Percentiles rank a stretch among this genome's conserved stretches.
Evolutionary conservation across 495 filamentous ascomycete genomes (phyloP).

Genomic region (Amphirosellinia nigrospora): DNA sequence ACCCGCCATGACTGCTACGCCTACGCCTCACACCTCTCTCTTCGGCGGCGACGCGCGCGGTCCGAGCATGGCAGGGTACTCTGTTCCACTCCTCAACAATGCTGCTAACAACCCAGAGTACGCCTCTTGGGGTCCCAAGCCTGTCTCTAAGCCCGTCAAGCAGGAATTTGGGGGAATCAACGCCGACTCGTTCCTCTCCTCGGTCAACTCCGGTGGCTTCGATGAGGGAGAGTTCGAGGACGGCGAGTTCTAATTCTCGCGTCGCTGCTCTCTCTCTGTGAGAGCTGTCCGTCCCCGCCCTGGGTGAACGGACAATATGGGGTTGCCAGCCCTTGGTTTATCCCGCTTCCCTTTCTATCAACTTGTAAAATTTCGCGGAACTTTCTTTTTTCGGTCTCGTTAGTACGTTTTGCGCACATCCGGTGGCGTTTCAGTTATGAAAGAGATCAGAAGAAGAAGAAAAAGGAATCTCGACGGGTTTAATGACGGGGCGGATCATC

Average conservation of each 20-base stretch:
- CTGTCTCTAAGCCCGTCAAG: not conserved
- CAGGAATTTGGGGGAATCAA: not conserved
- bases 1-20: not conserved
- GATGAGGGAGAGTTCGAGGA: conserved; percentile 22
- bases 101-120: not conserved
- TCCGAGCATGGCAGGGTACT: not conserved
- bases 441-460: not conserved
- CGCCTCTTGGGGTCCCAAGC: not conserved
- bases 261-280: not conserved
- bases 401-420: not conserved
- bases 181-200: conserved; percentile 2
- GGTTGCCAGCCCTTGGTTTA: not conserved
- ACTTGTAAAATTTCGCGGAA: not conserved
- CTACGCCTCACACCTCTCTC: conserved; percentile 13
- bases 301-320: not conserved
- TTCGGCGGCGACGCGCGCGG: conserved; percentile 26
- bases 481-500: not conserved
- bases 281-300: not conserved
- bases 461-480: not conserved
- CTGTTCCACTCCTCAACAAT: not conserved
- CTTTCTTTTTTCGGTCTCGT: not conserved
- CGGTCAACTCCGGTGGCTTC: not conserved
- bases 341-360: not conserved
- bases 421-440: not conserved
- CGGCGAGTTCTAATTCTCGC: conserved; percentile 27